Evolutionary conservation across 164 flowering plant species (phyloP).

Genomic region (Vitis amurensis): DNA sequence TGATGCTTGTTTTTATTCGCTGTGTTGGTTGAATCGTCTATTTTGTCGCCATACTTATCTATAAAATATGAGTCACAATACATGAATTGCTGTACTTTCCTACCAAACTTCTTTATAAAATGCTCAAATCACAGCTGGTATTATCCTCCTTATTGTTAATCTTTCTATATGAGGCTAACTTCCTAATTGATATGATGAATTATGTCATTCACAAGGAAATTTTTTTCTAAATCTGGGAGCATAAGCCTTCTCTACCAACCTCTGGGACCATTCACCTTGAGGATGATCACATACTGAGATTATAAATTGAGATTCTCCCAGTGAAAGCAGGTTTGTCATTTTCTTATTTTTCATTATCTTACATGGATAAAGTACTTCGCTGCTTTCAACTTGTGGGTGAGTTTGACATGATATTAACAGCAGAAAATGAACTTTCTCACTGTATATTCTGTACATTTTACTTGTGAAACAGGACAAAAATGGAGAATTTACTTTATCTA

Average conservation of each 20-base stretch:
- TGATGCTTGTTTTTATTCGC: background rate
- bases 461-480: background rate
- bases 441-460: background rate
- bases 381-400: background rate
- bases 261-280: background rate
- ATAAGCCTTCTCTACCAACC: background rate
- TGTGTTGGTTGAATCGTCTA: background rate
- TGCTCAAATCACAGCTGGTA: background rate
- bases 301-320: background rate
- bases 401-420: background rate
- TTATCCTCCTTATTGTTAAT: background rate
- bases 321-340: background rate
- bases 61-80: too few relatives aligned
- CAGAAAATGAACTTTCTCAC: background rate
- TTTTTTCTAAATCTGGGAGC: background rate
- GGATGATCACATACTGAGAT: constrained; percentile 2
- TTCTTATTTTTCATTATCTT: background rate
- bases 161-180: background rate
- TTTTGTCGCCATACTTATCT: too few relatives aligned
- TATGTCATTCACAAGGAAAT: background rate
- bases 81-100: background rate
- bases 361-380: background rate
- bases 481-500: background rate
- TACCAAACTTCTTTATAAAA: background rate
- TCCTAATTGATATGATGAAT: background rate